phyloP scores from a whole-genome alignment of 179 eudicot species.

The Spinacia oleracea region DNA sequence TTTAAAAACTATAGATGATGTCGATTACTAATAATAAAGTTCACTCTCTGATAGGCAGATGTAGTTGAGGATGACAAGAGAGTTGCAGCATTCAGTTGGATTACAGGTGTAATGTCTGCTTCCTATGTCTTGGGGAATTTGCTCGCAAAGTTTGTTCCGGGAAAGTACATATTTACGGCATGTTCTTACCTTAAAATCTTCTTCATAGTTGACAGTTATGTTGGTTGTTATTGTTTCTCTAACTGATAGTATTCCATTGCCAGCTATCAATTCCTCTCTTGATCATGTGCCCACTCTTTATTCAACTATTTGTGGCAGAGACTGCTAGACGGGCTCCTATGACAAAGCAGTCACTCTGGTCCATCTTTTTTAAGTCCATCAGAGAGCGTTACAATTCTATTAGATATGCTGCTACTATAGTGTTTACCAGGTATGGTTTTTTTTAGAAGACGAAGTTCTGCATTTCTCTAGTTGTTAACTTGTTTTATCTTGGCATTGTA shows the following conservation, averaged over 20 bases:
- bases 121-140: conserved; percentile 70
- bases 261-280: conserved; percentile 74
- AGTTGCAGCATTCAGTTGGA: conserved; percentile 84
- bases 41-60: conserved; percentile 65
- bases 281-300: conserved; percentile 58
- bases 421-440: conserved; percentile 56
- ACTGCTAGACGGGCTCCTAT: conserved; percentile 48
- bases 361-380: conserved; percentile 41
- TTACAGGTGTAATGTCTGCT: conserved; percentile 80
- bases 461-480: not conserved
- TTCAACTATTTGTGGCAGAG: conserved; percentile 62
- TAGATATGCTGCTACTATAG: conserved; percentile 53
- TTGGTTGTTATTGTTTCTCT: not conserved
- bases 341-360: conserved; percentile 37
- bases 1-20: not conserved
- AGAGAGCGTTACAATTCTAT: conserved; percentile 59
- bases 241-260: conserved; percentile 7
- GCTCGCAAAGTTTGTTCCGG: conserved; percentile 70
- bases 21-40: not conserved
- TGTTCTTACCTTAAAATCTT: conserved; percentile 18
- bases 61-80: conserved; percentile 58
- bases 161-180: conserved; percentile 62
- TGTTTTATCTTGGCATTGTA: not conserved
- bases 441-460: not conserved
- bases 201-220: not conserved